These are phyloP conservation scores for Claviceps quebecensis DNA, from an alignment of 2,329 filamentous ascomycete genomes.

Conservation along the genomic window DNA sequence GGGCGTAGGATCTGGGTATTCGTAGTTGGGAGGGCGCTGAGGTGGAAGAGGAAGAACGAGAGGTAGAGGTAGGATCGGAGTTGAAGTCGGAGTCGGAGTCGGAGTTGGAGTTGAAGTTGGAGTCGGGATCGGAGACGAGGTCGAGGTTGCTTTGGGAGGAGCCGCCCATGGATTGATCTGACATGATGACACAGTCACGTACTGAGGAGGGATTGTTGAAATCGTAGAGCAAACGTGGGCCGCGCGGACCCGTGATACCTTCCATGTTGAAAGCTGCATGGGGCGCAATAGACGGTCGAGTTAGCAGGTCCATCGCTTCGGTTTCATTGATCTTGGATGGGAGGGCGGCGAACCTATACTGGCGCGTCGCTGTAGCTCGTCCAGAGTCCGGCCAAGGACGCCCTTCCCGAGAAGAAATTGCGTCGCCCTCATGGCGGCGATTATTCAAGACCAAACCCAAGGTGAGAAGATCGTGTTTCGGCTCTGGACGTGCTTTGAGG, in stretches of 20 bases:
- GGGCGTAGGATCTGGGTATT: conserved; percentile 39
- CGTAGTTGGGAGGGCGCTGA: conserved; percentile 7
- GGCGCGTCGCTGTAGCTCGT: conserved; percentile 44
- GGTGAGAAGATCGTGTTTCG: no score
- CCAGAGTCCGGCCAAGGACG: conserved; percentile 43
- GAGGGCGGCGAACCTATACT: conserved; percentile 30
- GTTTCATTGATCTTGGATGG: background rate
- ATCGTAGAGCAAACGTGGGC: conserved; percentile 48
- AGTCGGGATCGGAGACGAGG: conserved; percentile 26
- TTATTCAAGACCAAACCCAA: background rate
- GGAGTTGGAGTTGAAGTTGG: background rate
- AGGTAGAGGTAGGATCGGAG: background rate
- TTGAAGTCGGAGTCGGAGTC: background rate
- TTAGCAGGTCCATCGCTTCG: background rate
- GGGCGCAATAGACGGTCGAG: no score
- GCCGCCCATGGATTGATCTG: conserved; percentile 74
- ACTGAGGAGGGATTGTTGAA: conserved; percentile 41
- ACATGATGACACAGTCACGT: conserved; percentile 59
- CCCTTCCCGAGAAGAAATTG: conserved; percentile 31
- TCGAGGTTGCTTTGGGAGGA: conserved; percentile 65
- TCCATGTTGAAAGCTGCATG: conserved; percentile 52
- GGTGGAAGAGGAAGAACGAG: conserved; percentile 11
- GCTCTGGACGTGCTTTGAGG: no score
- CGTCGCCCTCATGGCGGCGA: conserved; percentile 32
- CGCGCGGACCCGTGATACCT: conserved; percentile 49